These are phyloP conservation scores for Penicillium palitans DNA, from an alignment of 2,329 filamentous ascomycete genomes.

Conservation along the genomic window DNA sequence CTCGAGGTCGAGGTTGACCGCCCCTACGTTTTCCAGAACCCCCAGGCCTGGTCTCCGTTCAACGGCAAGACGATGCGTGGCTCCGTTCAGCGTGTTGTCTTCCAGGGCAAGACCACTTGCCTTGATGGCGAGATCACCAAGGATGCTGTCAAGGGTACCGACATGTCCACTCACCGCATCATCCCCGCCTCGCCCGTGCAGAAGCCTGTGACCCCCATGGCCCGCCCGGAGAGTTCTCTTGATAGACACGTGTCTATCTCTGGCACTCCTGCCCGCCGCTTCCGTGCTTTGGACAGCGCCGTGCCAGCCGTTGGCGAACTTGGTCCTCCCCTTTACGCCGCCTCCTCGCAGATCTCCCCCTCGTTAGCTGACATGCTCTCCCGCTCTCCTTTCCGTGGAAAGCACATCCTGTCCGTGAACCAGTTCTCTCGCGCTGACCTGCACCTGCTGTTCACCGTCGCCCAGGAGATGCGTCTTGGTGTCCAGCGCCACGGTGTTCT, in stretches of 20 bases:
- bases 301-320: slow-evolving; percentile 38
- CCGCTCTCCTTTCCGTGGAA: slow-evolving; percentile 81
- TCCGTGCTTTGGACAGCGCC: slow-evolving; percentile 30
- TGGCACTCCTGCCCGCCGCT: slow-evolving; percentile 39
- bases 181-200: slow-evolving; percentile 57
- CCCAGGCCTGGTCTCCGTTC: slow-evolving; percentile 68
- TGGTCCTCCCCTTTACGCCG: slow-evolving; percentile 42
- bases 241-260: slow-evolving; percentile 41
- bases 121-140: slow-evolving; percentile 66
- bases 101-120: slow-evolving; percentile 72
- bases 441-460: slow-evolving; percentile 91
- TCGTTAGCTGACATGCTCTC: slow-evolving; percentile 71
- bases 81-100: slow-evolving; percentile 72
- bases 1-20: slow-evolving; percentile 76
- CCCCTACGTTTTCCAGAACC: slow-evolving; percentile 59
- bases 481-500: slow-evolving; percentile 90
- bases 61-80: slow-evolving; percentile 67
- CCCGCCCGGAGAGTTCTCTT: slow-evolving; percentile 39
- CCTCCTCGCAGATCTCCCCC: slow-evolving; percentile 56
- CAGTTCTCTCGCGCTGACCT: slow-evolving; percentile 86
- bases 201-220: slow-evolving; percentile 50
- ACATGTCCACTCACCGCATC: slow-evolving; percentile 70
- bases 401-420: slow-evolving; percentile 87
- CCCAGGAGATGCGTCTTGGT: slow-evolving; percentile 94
- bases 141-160: slow-evolving; percentile 62